A percentile compares a stretch with the other conserved stretches of the same genome.
phyloP scores from a whole-genome alignment of 768 basidiomycete species.

The Candolleomyces aberdarensis region DNA sequence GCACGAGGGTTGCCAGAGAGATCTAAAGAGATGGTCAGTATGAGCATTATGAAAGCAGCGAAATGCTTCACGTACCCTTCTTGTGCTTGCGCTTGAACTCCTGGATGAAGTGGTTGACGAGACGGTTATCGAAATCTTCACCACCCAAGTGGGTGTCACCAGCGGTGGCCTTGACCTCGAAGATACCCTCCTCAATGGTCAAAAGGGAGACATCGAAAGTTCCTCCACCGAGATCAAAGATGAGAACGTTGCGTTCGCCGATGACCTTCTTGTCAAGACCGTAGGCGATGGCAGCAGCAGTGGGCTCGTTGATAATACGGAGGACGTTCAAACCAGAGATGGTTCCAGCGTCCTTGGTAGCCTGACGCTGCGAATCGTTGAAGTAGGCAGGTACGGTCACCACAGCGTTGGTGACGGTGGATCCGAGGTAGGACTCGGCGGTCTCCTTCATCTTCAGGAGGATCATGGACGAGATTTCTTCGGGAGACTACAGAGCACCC shows the following conservation, averaged over 20 bases:
- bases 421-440: conserved; percentile 93
- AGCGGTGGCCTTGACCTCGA: conserved; percentile 97
- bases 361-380: conserved; percentile 98
- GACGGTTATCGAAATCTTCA: conserved; percentile 97
- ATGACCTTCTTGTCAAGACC: conserved; percentile 93
- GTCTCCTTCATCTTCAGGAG: conserved; percentile 98
- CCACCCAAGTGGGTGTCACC: conserved; percentile 98
- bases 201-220: conserved; percentile 97
- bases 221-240: conserved; percentile 98
- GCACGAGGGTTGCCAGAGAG: conserved; percentile 91
- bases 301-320: conserved; percentile 99
- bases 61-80: conserved; percentile 55
- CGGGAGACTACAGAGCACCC: conserved; percentile 63
- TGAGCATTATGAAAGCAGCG: background rate
- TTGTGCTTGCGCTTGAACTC: conserved; percentile 99
- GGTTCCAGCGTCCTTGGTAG: conserved; percentile 95
- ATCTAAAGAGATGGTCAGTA: conserved; percentile 41
- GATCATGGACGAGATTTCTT: conserved; percentile 98
- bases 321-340: conserved; percentile 95
- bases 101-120: conserved; percentile 95
- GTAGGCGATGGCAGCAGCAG: conserved; percentile 97
- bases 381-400: conserved; percentile 98
- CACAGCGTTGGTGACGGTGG: conserved; percentile 82
- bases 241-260: conserved; percentile 93
- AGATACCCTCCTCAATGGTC: conserved; percentile 96